These are phyloP conservation scores for Colletotrichum agaves DNA, from an alignment of 2,329 filamentous ascomycete genomes.

Conservation along the genomic window DNA sequence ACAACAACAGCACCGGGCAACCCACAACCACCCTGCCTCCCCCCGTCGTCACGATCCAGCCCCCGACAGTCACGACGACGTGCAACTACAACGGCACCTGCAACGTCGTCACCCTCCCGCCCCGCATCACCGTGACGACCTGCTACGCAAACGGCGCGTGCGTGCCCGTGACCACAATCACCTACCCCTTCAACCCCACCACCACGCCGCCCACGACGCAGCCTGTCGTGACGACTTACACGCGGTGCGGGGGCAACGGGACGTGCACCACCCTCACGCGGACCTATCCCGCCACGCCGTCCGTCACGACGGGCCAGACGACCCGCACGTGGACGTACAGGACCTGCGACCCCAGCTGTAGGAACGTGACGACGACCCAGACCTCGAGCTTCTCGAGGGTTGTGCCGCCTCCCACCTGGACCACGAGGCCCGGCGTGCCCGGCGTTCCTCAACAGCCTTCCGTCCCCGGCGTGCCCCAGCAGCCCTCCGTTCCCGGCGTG, in stretches of 20 bases:
- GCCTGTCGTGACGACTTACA: neutral
- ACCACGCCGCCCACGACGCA: neutral
- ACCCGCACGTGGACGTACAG: neutral
- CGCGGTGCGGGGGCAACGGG: neutral
- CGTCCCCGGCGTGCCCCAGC: neutral
- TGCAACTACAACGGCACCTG: slow-evolving; percentile 11
- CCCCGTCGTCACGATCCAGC: slow-evolving; percentile 12
- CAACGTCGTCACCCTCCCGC: slow-evolving; percentile 1
- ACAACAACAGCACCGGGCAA: neutral
- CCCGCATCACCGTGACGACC: neutral
- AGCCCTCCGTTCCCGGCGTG: neutral
- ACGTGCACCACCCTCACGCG: neutral
- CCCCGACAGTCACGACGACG: neutral
- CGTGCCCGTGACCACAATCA: neutral
- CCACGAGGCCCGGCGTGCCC: neutral
- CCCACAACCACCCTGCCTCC: neutral
- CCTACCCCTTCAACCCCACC: neutral
- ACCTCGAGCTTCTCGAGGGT: neutral
- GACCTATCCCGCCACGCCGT: neutral
- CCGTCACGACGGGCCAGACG: neutral
- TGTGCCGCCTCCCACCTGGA: neutral
- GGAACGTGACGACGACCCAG: neutral
- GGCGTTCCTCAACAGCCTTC: neutral
- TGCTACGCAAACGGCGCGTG: slow-evolving; percentile 5
- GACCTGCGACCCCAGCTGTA: slow-evolving; percentile 2